Conservation (phyloP, 2,329 filamentous ascomycete genomes). For the Macrophomina pseudophaseolina region DNA sequence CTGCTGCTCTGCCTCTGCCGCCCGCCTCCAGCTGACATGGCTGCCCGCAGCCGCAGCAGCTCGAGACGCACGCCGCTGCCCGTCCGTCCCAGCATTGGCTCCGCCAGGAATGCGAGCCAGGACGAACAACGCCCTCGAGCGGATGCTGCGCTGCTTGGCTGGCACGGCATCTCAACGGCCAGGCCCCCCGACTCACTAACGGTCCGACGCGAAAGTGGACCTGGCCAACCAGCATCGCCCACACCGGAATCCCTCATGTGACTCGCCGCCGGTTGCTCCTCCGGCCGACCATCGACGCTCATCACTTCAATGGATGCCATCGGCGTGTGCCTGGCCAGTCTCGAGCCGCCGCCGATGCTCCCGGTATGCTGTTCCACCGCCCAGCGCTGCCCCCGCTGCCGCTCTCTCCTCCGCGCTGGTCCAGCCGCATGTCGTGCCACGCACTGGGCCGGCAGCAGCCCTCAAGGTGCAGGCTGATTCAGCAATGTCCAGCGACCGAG, state of each 20-base stretch:
- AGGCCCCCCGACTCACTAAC: constrained; percentile 19
- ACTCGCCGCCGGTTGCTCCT: not conserved
- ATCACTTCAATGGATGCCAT: not conserved
- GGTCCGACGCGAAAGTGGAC: constrained; percentile 27
- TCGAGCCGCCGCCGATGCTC: not conserved
- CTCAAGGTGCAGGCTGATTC: constrained; percentile 5
- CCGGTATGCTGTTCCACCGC: not conserved
- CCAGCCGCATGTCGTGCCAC: constrained; percentile 7
- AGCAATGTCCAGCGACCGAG: not conserved
- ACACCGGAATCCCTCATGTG: constrained; percentile 8
- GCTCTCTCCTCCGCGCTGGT: not conserved
- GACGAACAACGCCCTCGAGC: not conserved
- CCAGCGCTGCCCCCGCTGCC: not conserved
- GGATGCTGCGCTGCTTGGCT: constrained; percentile 6
- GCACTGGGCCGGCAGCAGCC: not conserved
- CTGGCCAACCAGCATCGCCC: constrained; percentile 10
- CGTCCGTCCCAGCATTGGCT: not conserved
- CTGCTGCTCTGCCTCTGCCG: not conserved
- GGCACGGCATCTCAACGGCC: constrained; percentile 11
- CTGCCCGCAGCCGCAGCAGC: not conserved
- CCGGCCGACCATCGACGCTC: not conserved
- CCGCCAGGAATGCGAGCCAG: constrained; percentile 4
- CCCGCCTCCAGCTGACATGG: constrained; percentile 6
- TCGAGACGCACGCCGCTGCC: not conserved
- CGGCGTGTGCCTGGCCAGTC: not conserved